Percentiles rank a stretch among this genome's conserved stretches.
Conservation (phyloP, 805 yeast genomes). For the Candida railenensis region DNA sequence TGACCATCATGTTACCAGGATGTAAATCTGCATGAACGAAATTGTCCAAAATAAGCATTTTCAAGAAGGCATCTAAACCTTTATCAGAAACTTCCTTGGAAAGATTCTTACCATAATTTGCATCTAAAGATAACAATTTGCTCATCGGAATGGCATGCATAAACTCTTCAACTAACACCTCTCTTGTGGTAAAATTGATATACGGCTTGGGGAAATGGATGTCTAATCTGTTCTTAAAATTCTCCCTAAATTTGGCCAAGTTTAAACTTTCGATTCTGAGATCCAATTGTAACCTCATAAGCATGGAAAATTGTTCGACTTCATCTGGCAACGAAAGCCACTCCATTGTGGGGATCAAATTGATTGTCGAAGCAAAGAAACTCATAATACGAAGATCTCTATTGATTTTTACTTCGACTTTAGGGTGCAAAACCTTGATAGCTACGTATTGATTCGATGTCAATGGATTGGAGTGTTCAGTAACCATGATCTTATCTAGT, state of each 20-base stretch:
- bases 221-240: slow-evolving; percentile 58
- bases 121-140: slow-evolving; percentile 52
- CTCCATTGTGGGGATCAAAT: slow-evolving; percentile 88
- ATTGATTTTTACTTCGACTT: slow-evolving; percentile 65
- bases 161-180: slow-evolving; percentile 82
- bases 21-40: slow-evolving; percentile 96
- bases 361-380: slow-evolving; percentile 70
- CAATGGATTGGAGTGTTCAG: slow-evolving; percentile 30
- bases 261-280: slow-evolving; percentile 87
- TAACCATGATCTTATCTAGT: slow-evolving; percentile 32
- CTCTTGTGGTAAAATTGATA: slow-evolving; percentile 59
- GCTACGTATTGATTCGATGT: slow-evolving; percentile 66
- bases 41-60: slow-evolving; percentile 90
- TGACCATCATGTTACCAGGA: slow-evolving; percentile 89
- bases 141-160: slow-evolving; percentile 83
- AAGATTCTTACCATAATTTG: slow-evolving; percentile 47
- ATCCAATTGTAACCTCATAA: slow-evolving; percentile 90
- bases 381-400: slow-evolving; percentile 85
- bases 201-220: slow-evolving; percentile 82
- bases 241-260: slow-evolving; percentile 64
- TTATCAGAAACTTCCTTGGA: slow-evolving; percentile 74
- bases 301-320: slow-evolving; percentile 78
- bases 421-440: slow-evolving; percentile 89
- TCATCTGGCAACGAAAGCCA: slow-evolving; percentile 96
- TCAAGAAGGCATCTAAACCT: slow-evolving; percentile 85